Evolutionary conservation across 176 grass and related monocot species (phyloP), one percentile per base, ranked within the genome.

Genomic region (Triticum dicoccoides): DNA sequence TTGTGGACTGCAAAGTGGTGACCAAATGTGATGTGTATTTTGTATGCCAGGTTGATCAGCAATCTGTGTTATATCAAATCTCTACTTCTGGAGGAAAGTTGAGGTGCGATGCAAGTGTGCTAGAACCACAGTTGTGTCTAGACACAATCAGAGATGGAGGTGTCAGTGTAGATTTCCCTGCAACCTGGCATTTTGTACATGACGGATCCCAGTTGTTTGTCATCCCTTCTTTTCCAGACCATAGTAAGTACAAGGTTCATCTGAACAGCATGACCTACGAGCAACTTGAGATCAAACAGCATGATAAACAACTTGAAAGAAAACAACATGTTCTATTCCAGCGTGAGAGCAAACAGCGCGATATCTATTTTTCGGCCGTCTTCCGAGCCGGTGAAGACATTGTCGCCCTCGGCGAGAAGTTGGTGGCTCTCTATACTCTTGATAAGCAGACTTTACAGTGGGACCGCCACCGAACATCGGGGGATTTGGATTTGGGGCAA

Each of bases 171-270:
- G 32, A 59, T 83, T 14, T 59, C 8, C 67, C 33, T 15, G 30
- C 66, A 39, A 34, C 81, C 35, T 83, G 80, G 47, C 51, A 69
- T 83, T 83, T 83, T 59, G 66, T 83, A 1, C 66, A 56, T 3
- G 6, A 35, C 21, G 66, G 80, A 27, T 39, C 30, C 18, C 30
- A 3, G n/a, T 21, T 83, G 34, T 35, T 58, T 71, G 80, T 71
- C 9, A 72, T 83, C 34, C 81, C 81, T 25, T 83, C 81, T 25
- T 4, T 23, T 8, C 81, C 81, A 41, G 1, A 29, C 2, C 35
- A 56, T 14, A 3, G 3, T 2, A 67, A 42, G 33, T 83, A 83
- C 15, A 37, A 39, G 51, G 67, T 83, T 4, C 44, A 67, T 27
- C 12, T 78, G 42, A 8, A 34, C 32, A 77, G 29, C 3, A 85